These are phyloP conservation scores for Boletellus ananas DNA, from an alignment of 768 basidiomycete genomes.

Conservation along the genomic window DNA sequence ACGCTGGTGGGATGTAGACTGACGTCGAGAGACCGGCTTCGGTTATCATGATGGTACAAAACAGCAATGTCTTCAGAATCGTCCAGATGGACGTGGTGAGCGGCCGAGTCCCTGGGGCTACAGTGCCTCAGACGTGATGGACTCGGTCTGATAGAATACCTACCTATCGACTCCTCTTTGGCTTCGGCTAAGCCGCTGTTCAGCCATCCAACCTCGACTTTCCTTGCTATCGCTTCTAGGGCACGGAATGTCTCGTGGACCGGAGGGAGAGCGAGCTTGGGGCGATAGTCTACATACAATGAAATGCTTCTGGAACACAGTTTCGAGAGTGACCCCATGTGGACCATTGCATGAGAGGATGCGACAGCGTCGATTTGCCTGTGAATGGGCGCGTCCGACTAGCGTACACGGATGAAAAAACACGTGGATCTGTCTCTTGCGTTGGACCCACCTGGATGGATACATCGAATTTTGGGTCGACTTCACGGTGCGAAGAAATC, in stretches of 20 bases:
- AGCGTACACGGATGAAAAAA: constrained; percentile 6
- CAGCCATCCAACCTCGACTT: constrained; percentile 49
- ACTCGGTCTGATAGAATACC: constrained; percentile 28
- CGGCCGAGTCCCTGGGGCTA: constrained; percentile 44
- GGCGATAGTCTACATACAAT: constrained; percentile 34
- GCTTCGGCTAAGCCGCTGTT: constrained; percentile 32
- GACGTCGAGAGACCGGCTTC: constrained; percentile 57
- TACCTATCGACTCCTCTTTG: constrained; percentile 27
- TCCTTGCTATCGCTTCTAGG: constrained; percentile 36
- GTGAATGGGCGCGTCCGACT: constrained; percentile 35
- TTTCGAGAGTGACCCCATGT: constrained; percentile 41
- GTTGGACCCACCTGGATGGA: constrained; percentile 13
- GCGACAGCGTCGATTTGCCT: constrained; percentile 32
- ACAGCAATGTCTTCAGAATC: constrained; percentile 71
- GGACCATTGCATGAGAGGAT: constrained; percentile 34
- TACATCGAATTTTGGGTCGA: constrained; percentile 14
- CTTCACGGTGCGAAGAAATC: constrained; percentile 35
- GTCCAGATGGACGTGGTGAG: constrained; percentile 56
- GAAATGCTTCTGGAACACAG: constrained; percentile 34
- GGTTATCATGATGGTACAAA: constrained; percentile 64
- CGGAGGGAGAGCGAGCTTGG: constrained; percentile 25
- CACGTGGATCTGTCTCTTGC: neutral
- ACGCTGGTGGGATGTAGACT: constrained; percentile 46
- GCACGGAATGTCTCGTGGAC: constrained; percentile 27
- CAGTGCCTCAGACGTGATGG: constrained; percentile 4